Evolutionary conservation across 495 filamentous ascomycete species (phyloP).

Genomic region (Chaetomium tenue): DNA sequence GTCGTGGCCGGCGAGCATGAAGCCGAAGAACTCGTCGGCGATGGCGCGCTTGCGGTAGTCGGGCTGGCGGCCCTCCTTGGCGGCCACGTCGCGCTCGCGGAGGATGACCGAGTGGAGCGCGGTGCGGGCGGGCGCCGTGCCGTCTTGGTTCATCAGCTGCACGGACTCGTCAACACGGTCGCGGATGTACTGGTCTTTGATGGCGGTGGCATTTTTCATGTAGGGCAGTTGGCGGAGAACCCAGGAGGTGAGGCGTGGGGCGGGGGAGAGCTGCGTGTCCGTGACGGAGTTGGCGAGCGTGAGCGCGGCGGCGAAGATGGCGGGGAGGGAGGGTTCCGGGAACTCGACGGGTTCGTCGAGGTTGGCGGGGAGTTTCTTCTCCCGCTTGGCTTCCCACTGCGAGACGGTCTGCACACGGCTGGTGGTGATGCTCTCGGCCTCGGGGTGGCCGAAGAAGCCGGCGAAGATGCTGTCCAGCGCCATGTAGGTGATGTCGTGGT

Average conservation of each 20-base stretch:
- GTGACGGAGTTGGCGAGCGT: constrained; percentile 23
- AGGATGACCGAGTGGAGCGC: constrained; percentile 43
- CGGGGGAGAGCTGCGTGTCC: constrained; percentile 25
- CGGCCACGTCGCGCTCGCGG: constrained; percentile 35
- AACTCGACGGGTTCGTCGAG: constrained; percentile 22
- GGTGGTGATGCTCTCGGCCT: constrained; percentile 24
- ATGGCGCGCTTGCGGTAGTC: constrained; percentile 30
- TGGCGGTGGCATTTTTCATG: constrained; percentile 23
- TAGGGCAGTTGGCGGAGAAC: constrained; percentile 22
- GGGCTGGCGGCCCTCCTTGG: constrained; percentile 35
- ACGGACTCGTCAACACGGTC: constrained; percentile 28
- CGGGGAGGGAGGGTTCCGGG: constrained; percentile 23
- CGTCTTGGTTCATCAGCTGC: constrained; percentile 20
- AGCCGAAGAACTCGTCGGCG: constrained; percentile 38
- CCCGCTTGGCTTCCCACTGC: neutral
- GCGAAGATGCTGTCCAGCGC: constrained; percentile 42
- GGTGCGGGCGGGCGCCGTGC: constrained; percentile 10
- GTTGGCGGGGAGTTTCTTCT: neutral
- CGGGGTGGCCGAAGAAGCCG: constrained; percentile 33
- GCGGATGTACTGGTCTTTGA: constrained; percentile 29
- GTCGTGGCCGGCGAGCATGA: constrained; percentile 37
- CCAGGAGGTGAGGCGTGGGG: constrained; percentile 23
- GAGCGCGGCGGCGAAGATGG: constrained; percentile 21
- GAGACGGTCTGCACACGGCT: constrained; percentile 20
- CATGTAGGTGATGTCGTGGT: constrained; percentile 36